These are phyloP conservation scores for Tricholoma hemisulphureum DNA, from an alignment of 768 basidiomycete genomes.

Conservation along the genomic window DNA sequence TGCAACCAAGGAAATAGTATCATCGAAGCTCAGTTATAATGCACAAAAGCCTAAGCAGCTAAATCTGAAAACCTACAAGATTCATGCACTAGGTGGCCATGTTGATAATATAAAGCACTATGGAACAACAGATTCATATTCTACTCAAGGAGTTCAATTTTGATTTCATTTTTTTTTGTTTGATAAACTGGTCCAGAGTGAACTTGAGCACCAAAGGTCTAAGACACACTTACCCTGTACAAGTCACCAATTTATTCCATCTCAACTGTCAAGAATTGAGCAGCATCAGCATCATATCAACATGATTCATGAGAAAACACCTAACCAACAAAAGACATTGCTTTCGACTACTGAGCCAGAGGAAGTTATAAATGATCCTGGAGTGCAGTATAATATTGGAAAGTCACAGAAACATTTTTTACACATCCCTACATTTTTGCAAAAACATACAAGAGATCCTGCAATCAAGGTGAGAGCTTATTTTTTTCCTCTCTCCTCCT, in stretches of 20 bases:
- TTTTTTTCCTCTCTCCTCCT: too few relatives aligned
- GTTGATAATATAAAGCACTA: too few relatives aligned
- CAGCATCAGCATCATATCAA: not conserved
- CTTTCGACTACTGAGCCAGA: not conserved
- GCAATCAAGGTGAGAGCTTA: conserved; percentile 9
- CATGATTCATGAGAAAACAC: not conserved
- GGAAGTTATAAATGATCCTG: too few relatives aligned
- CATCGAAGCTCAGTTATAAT: not conserved
- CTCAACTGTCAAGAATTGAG: not conserved
- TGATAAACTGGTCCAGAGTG: conserved; percentile 1
- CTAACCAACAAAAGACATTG: not conserved
- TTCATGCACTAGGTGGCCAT: not conserved
- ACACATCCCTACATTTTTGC: conserved; percentile 2
- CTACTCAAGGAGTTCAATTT: too few relatives aligned
- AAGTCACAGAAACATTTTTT: not conserved
- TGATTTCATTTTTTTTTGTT: not conserved
- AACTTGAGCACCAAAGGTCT: conserved; percentile 9
- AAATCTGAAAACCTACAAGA: too few relatives aligned
- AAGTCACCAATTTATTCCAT: conserved; percentile 8
- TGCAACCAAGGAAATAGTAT: not conserved
- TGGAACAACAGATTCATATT: too few relatives aligned
- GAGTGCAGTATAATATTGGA: too few relatives aligned
- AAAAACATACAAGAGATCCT: conserved; percentile 18
- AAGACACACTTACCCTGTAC: conserved; percentile 13
- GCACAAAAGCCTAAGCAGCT: not conserved